Evolutionary conservation across 148 eudicot genomes (phyloP).

Genomic region (Amaranthus palmeri): DNA sequence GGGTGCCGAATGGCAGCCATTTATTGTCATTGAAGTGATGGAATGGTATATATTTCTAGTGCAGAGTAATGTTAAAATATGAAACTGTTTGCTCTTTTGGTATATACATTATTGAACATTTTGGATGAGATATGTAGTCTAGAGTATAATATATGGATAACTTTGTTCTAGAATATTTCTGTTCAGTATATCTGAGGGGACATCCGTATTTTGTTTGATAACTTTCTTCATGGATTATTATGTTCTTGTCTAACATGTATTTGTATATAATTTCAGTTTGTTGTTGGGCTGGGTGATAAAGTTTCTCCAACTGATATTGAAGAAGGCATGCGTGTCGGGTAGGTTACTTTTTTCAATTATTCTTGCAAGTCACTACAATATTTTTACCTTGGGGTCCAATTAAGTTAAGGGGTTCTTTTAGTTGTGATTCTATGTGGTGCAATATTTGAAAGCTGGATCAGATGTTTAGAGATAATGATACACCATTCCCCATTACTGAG

Average conservation of each 20-base stretch:
- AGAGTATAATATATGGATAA: too few species aligned
- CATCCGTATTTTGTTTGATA: neutral
- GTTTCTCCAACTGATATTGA: slow-evolving; percentile 99
- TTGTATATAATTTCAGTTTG: slow-evolving; percentile 56
- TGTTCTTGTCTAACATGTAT: slow-evolving; percentile 18
- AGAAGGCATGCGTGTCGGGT: slow-evolving; percentile 99
- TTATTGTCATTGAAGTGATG: too few species aligned
- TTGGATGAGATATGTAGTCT: neutral
- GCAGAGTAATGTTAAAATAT: too few species aligned
- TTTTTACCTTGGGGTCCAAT: neutral
- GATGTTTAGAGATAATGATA: neutral
- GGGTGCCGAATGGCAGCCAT: too few species aligned
- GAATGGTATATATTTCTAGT: too few species aligned
- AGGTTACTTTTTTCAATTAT: slow-evolving; percentile 23
- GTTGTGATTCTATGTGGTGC: neutral
- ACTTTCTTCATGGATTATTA: neutral
- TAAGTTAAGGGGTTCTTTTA: neutral
- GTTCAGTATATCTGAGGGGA: neutral
- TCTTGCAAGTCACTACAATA: neutral
- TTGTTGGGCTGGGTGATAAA: slow-evolving; percentile 97
- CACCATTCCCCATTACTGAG: neutral
- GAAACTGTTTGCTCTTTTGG: neutral
- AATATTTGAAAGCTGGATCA: neutral
- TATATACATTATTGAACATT: neutral
- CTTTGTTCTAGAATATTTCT: neutral